Evolutionary conservation across 1,284 basidiomycete species (phyloP), one percentile per base, ranked within the genome.

Genomic region (Gymnopus androsaceus): DNA sequence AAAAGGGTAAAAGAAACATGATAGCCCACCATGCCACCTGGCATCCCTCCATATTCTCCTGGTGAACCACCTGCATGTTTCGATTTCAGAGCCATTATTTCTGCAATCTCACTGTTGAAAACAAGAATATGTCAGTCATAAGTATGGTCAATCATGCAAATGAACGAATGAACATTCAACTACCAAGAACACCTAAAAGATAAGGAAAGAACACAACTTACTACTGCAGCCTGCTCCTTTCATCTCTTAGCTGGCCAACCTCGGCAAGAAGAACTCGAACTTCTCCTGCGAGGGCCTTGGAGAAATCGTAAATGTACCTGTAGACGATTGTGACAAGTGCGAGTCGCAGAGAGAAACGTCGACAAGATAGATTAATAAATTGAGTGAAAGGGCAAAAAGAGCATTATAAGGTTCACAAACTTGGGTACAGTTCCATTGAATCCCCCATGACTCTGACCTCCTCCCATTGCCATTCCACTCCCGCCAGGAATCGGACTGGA

Each of bases 221-320:
- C 54, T 27, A 50, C 47, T 89, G 87, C 51, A 90, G 72, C 48
- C 81, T 78, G 31, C 85, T 71, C 45, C 87, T 77, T 66, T 90
- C 87, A 63, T 90, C 88, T 57, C 87, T 76, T 44, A 90, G 75
- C 66, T 88, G 85, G 17, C 88, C 87, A 11, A 90, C 88, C 65
- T 90, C 87, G 25, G 79, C 80, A 45, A 90, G 75, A 8, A 85
- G 73, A 49, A 81, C 77, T 21, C 82, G 72, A 19, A 85, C 81
- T 67, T 85, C 83, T 28, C 70, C 65, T 27, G 83, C 82, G 28
- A 85, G 75, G 2, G 81, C 80, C 61, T 84, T 84, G 63, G 78
- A 84, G 63, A 85, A 88, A 65, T 90, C 87, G 61, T 84, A 83
- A 51, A 88, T 65, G 63, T 87, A 85, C 69, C 85, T 45, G 3